Evolutionary conservation across 1,284 basidiomycete species (phyloP).

Genomic region (Neonothopanus nambi): DNA sequence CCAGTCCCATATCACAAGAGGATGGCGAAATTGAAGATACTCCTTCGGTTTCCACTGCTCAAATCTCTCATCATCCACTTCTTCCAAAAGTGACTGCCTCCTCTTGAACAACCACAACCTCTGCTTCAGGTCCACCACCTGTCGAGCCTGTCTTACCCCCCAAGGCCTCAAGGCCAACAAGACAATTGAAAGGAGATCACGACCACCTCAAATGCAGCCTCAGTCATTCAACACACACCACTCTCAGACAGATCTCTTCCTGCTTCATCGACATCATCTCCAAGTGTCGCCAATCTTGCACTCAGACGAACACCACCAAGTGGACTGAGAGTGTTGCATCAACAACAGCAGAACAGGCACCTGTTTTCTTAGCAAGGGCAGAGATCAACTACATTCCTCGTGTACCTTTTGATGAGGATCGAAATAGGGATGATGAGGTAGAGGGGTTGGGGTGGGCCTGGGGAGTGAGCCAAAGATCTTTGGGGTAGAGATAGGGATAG

Average conservation of each 20-base stretch:
- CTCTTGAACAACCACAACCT: constrained; percentile 25
- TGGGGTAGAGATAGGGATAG: constrained; percentile 34
- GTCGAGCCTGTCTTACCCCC: constrained; percentile 24
- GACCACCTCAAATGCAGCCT: constrained; percentile 48
- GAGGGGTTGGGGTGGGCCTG: constrained; percentile 16
- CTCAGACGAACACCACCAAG: constrained; percentile 45
- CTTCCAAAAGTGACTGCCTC: constrained; percentile 20
- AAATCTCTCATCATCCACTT: neutral
- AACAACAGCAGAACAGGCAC: constrained; percentile 20
- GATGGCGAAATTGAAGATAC: constrained; percentile 50
- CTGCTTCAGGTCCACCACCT: constrained; percentile 26
- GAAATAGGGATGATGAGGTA: constrained; percentile 19
- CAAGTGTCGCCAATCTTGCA: neutral
- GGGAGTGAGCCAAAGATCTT: constrained; percentile 41
- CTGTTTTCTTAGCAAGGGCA: constrained; percentile 8
- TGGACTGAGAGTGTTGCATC: constrained; percentile 52
- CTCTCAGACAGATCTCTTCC: constrained; percentile 19
- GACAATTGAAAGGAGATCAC: constrained; percentile 34
- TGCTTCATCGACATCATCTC: neutral
- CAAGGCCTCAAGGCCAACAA: neutral
- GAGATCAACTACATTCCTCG: constrained; percentile 20
- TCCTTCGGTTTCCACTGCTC: neutral
- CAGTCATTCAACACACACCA: constrained; percentile 34
- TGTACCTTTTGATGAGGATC: constrained; percentile 14
- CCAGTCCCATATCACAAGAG: constrained; percentile 38